A percentile compares a stretch with the other conserved stretches of the same genome.
Conservation (phyloP, 257 asterid species). For the Nicotiana knightiana region DNA sequence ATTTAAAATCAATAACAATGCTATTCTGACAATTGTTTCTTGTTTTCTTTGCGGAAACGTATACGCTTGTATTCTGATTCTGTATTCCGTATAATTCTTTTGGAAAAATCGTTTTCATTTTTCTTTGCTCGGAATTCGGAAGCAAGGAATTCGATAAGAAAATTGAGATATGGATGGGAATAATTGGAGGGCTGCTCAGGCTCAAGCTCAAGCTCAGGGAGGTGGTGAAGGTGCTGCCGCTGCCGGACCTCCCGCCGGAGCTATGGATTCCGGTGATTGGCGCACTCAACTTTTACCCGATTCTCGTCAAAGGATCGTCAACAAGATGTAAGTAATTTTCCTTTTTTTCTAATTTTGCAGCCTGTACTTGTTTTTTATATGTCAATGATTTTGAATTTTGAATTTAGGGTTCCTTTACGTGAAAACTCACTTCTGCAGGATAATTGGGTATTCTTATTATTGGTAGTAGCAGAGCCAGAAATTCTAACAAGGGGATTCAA, state of each 20-base stretch:
- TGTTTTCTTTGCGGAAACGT: not conserved
- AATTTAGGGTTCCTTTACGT: not conserved
- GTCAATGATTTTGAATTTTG: not conserved
- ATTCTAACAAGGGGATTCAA: too few species aligned
- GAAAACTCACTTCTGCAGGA: not conserved
- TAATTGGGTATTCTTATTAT: not conserved
- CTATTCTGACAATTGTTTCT: too few species aligned
- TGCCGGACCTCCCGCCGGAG: slow-evolving; percentile 13
- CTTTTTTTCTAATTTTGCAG: not conserved
- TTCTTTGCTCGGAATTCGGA: not conserved
- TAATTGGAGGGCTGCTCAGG: slow-evolving; percentile 55
- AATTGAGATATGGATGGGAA: slow-evolving; percentile 43
- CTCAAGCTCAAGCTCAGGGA: slow-evolving; percentile 49
- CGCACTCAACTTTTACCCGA: slow-evolving; percentile 57
- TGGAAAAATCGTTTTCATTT: too few species aligned
- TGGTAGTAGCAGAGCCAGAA: not conserved
- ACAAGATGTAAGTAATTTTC: slow-evolving; percentile 39
- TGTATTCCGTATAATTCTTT: not conserved
- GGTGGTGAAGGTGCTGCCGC: slow-evolving; percentile 35
- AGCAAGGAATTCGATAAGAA: not conserved
- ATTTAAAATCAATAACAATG: not conserved
- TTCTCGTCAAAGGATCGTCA: slow-evolving; percentile 67
- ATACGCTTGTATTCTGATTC: not conserved
- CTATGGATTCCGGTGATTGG: slow-evolving; percentile 69
- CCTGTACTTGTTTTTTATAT: not conserved